Percentiles rank a stretch among this genome's conserved stretches.
Conservation (phyloP, 1,284 basidiomycete genomes). For the Cutaneotrichosporon sp. region DNA sequence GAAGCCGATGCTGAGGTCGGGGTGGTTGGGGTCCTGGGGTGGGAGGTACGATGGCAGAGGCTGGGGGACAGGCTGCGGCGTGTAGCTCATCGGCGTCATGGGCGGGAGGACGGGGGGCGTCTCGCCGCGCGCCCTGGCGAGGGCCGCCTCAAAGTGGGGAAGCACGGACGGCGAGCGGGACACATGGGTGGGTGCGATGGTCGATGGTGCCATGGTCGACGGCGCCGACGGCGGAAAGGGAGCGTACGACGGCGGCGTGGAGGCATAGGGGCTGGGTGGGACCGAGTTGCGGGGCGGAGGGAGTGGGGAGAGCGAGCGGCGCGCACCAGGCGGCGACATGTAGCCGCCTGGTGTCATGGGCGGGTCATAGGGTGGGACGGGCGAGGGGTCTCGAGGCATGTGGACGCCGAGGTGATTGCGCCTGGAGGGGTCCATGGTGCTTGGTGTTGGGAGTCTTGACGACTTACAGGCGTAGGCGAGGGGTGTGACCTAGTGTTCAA, state of each 20-base stretch:
- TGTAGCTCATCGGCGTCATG: neutral
- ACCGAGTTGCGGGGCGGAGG: neutral
- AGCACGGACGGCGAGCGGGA: constrained; percentile 17
- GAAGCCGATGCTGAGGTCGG: constrained; percentile 40
- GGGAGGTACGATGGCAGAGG: constrained; percentile 42
- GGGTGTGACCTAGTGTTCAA: too few relatives aligned
- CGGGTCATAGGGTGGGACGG: constrained; percentile 22
- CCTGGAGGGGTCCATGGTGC: constrained; percentile 11
- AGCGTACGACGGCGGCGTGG: constrained; percentile 9
- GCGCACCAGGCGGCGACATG: neutral
- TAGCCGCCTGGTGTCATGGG: constrained; percentile 6
- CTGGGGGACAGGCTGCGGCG: constrained; percentile 14
- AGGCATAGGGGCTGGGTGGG: neutral
- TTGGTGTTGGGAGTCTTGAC: neutral
- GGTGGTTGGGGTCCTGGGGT: constrained; percentile 48
- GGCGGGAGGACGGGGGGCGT: constrained; percentile 7
- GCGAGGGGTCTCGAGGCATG: constrained; percentile 18
- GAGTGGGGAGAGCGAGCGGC: neutral
- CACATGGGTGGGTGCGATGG: neutral
- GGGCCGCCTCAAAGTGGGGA: constrained; percentile 46
- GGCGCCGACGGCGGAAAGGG: constrained; percentile 1
- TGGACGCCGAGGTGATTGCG: constrained; percentile 6
- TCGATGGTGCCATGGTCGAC: constrained; percentile 7
- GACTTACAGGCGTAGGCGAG: neutral
- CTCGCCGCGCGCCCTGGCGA: constrained; percentile 33